These are phyloP conservation scores for Ilyonectria destructans DNA, from an alignment of 2,329 filamentous ascomycete genomes.

Conservation along the genomic window DNA sequence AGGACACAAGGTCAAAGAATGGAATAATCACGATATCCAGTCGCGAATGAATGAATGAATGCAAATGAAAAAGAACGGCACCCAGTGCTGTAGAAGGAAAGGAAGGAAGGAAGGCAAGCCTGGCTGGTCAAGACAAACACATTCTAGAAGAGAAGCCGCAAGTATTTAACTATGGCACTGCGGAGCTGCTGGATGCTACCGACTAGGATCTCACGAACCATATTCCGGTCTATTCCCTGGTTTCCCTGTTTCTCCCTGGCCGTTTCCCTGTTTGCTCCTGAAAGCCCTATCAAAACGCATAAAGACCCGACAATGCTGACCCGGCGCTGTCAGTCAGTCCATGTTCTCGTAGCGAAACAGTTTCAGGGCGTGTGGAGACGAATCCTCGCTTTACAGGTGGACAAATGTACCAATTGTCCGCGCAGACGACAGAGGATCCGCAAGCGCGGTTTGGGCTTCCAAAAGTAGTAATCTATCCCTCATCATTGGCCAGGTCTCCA, in stretches of 20 bases:
- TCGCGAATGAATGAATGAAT: slow-evolving; percentile 29
- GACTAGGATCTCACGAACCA: background rate
- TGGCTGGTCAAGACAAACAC: slow-evolving; percentile 5
- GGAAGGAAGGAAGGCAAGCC: slow-evolving; percentile 27
- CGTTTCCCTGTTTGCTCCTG: background rate
- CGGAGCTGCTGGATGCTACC: slow-evolving; percentile 1
- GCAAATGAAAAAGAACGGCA: slow-evolving; percentile 29
- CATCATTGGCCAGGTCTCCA: slow-evolving; percentile 23
- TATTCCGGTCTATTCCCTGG: background rate
- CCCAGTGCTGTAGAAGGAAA: slow-evolving; percentile 30
- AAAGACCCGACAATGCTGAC: slow-evolving; percentile 7
- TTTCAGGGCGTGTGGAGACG: slow-evolving; percentile 29
- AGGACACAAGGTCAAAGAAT: slow-evolving; percentile 21
- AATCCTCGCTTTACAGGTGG: slow-evolving; percentile 4
- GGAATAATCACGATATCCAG: slow-evolving; percentile 31
- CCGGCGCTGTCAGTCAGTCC: slow-evolving; percentile 9
- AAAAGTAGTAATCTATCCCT: slow-evolving; percentile 24
- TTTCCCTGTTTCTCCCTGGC: background rate
- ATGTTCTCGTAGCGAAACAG: slow-evolving; percentile 22
- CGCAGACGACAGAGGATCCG: background rate
- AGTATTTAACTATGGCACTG: slow-evolving; percentile 14
- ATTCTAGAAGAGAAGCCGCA: background rate
- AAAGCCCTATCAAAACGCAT: slow-evolving; percentile 16
- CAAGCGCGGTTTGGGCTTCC: background rate
- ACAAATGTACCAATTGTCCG: slow-evolving; percentile 1